Evolutionary conservation across 805 yeast genomes (phyloP), one percentile per base, ranked within the genome.

Genomic region (Metschnikowia continentalis): DNA sequence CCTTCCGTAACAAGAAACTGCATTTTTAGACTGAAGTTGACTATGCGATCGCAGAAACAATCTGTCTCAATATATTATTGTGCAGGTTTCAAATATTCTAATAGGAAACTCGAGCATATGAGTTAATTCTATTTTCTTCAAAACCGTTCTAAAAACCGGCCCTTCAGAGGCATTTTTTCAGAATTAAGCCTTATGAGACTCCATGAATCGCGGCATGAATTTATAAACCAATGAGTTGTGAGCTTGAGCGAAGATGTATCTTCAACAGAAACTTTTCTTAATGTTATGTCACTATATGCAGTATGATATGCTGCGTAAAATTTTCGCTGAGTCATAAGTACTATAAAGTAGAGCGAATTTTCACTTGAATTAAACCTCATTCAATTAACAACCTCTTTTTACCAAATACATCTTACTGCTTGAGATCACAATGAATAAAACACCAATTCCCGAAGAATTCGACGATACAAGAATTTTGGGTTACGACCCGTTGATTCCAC

Each of bases 401-500:
- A 15, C 17, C 10, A n/a, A 36, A 20, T 20, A 20, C 23, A 3
- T 37, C 33, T 23, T 20, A n/a, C 17, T 30, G 14, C 32, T 30
- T 6, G 32, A 17, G 20, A 15, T 19, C 20, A 39, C 15, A 10
- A 71, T 70, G 75, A 65, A 66, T 49, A 60, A 67, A 37, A 76
- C 83, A 11, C 86, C 86, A 39, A 71, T 75, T 44, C 82, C 82
- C 52, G 84, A 81, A 58, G 91, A 86, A 66, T 80, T 79, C 75
- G 84, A 80, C 59, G 92, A 88, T 61, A 86, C 86, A 60, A 77
- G 89, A 75, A 80, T 89, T 62, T 72, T 83, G 54, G 98, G 97
- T 38, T 92, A 92, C 79, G 92, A 90, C 65, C 98, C 98, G 20
- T 77, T 92, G 56, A 86, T 95, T n/a, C 88, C 98, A 11, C 98